These are phyloP conservation scores for Aspergillus udagawae DNA, from an alignment of 2,329 filamentous ascomycete genomes.

Conservation along the genomic window DNA sequence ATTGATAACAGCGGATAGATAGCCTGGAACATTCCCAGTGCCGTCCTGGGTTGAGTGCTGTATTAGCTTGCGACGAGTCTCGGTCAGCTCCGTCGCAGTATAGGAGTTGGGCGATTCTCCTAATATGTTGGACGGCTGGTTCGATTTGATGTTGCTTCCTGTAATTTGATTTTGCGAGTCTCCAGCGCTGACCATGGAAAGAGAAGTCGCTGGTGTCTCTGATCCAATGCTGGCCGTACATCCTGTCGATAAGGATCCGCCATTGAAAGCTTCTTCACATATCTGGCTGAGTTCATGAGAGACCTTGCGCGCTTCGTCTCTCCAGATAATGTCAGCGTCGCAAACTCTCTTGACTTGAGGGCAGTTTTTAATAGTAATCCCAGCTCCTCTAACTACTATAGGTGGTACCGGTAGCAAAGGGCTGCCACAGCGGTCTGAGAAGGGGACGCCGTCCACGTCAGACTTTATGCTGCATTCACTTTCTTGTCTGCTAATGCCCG, in stretches of 20 bases:
- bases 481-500: conserved; percentile 21
- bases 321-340: conserved; percentile 51
- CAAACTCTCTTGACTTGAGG: conserved; percentile 40
- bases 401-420: conserved; percentile 39
- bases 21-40: conserved; percentile 43
- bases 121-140: conserved; percentile 37
- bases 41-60: conserved; percentile 45
- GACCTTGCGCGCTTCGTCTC: conserved; percentile 77
- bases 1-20: conserved; percentile 57
- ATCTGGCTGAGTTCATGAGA: conserved; percentile 83
- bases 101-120: conserved; percentile 48
- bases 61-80: conserved; percentile 56
- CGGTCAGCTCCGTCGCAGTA: conserved; percentile 52
- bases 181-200: conserved; percentile 34
- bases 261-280: conserved; percentile 88
- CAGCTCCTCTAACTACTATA: conserved; percentile 32
- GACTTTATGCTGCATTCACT: conserved; percentile 22
- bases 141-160: conserved; percentile 27
- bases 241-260: conserved; percentile 53
- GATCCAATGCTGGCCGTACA: conserved; percentile 44
- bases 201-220: conserved; percentile 50
- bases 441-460: conserved; percentile 13
- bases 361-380: conserved; percentile 24
- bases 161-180: conserved; percentile 14
- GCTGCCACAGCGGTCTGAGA: conserved; percentile 29